phyloP scores from a whole-genome alignment of 2,329 filamentous ascomycete genomes.

The Colletotrichum musicola region DNA sequence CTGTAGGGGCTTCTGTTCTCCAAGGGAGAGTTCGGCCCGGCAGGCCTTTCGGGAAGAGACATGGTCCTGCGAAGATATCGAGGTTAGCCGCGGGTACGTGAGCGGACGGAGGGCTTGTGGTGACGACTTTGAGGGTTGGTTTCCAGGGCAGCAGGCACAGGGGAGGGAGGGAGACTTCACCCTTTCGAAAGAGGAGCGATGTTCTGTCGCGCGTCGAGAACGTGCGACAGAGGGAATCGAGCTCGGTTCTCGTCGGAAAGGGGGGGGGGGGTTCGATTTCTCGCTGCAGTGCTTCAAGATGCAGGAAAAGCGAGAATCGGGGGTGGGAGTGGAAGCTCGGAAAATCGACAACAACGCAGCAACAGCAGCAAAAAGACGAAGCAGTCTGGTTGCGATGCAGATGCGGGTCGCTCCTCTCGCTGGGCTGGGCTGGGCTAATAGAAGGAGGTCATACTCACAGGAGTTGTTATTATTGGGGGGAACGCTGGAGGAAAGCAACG shows the following conservation, averaged over 20 bases:
- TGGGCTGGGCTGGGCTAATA: background rate
- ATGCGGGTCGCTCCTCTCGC: slow-evolving; percentile 18
- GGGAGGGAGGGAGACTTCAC: slow-evolving; percentile 37
- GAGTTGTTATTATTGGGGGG: slow-evolving; percentile 37
- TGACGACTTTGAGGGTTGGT: background rate
- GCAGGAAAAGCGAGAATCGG: slow-evolving; percentile 5
- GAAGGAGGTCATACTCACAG: slow-evolving; percentile 39
- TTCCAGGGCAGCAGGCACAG: too few species aligned
- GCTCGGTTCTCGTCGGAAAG: slow-evolving; percentile 14
- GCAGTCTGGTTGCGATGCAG: slow-evolving; percentile 22
- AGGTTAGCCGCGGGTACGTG: slow-evolving; percentile 22
- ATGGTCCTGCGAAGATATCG: slow-evolving; percentile 57
- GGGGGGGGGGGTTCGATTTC: background rate
- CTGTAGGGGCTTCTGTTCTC: slow-evolving; percentile 75
- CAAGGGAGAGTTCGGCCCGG: slow-evolving; percentile 69
- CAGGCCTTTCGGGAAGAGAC: slow-evolving; percentile 74
- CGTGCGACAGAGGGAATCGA: slow-evolving; percentile 21
- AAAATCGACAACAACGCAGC: slow-evolving; percentile 18
- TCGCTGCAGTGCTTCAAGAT: slow-evolving; percentile 10
- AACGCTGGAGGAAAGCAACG: slow-evolving; percentile 19
- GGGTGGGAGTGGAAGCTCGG: slow-evolving; percentile 7
- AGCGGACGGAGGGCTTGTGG: slow-evolving; percentile 11
- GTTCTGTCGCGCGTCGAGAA: slow-evolving; percentile 24
- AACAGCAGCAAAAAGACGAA: slow-evolving; percentile 24
- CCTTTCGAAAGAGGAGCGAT: slow-evolving; percentile 37